Conservation (phyloP, 345 rosid species). For the Brassica incana region DNA sequence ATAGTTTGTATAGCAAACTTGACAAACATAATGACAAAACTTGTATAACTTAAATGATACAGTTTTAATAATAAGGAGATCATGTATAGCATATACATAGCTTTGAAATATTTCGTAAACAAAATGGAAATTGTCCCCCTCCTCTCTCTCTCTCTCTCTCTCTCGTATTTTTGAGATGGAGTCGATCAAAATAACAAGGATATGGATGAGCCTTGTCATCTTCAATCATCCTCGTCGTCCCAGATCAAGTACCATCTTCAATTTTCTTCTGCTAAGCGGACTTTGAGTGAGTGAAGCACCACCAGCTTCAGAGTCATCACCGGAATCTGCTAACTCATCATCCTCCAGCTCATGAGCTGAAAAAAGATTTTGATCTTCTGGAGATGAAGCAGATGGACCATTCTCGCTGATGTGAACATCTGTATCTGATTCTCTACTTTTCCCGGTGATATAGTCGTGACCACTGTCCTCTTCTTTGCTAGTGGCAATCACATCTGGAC, state of each 20-base stretch:
- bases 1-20: too few relatives aligned
- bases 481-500: neutral
- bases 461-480: conserved; percentile 24
- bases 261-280: conserved; percentile 50
- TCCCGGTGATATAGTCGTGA: conserved; percentile 13
- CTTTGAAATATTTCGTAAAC: neutral
- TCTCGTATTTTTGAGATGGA: neutral
- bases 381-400: conserved; percentile 26
- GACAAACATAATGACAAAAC: too few relatives aligned
- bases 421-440: conserved; percentile 17
- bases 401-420: conserved; percentile 24
- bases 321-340: conserved; percentile 40
- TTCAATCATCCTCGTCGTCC: conserved; percentile 67
- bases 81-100: neutral
- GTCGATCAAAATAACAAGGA: neutral
- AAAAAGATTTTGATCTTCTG: conserved; percentile 19
- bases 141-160: neutral
- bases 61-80: too few relatives aligned
- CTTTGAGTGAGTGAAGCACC: conserved; percentile 32
- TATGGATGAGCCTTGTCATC: neutral
- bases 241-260: conserved; percentile 61
- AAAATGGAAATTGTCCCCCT: neutral
- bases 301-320: conserved; percentile 52
- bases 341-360: conserved; percentile 41
- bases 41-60: too few relatives aligned